phyloP scores from a whole-genome alignment of 257 asterid genomes.

The Nicotiana knightiana region DNA sequence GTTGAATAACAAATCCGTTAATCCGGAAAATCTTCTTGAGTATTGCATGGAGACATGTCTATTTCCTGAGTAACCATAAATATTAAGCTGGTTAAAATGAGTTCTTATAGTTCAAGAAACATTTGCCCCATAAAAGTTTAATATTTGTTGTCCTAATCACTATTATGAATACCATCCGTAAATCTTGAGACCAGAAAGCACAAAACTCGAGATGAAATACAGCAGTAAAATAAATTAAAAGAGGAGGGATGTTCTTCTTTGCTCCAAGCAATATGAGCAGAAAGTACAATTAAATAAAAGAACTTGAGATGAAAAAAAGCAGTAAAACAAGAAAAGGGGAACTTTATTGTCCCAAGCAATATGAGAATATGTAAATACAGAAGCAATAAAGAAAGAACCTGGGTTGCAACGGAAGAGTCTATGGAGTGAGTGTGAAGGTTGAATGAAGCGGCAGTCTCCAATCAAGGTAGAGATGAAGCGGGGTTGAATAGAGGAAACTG shows the following conservation, averaged over 20 bases:
- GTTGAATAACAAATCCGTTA: slow-evolving; percentile 58
- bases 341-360: not conserved
- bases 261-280: not conserved
- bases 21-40: slow-evolving; percentile 60
- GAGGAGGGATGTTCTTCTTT: not conserved
- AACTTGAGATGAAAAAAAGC: not conserved
- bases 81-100: not conserved
- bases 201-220: not conserved
- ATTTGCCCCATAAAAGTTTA: not conserved
- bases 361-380: too few relatives aligned
- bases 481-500: slow-evolving; percentile 47
- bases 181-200: not conserved
- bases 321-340: not conserved
- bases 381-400: slow-evolving; percentile 30
- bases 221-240: not conserved
- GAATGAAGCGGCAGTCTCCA: slow-evolving; percentile 55
- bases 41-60: slow-evolving; percentile 52
- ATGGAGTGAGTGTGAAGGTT: slow-evolving; percentile 35
- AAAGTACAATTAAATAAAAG: not conserved
- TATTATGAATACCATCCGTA: not conserved
- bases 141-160: not conserved
- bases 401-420: slow-evolving; percentile 38
- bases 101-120: not conserved
- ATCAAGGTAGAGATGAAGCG: slow-evolving; percentile 55
- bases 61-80: slow-evolving; percentile 40